These are phyloP conservation scores for Vitis cinerea DNA, from an alignment of 164 flowering plant species.

Conservation along the genomic window DNA sequence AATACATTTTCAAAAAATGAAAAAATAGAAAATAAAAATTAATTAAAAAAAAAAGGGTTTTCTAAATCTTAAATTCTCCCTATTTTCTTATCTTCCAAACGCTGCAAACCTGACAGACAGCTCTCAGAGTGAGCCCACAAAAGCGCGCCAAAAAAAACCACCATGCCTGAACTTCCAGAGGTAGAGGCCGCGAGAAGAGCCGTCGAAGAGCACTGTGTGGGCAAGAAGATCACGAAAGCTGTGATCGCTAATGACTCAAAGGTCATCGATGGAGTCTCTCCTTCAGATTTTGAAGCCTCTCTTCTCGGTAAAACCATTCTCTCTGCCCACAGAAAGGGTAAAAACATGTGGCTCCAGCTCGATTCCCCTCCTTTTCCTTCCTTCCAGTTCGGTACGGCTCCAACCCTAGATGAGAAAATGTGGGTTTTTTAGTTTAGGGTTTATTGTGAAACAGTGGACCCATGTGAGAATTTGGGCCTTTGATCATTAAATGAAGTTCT, in stretches of 20 bases:
- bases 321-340: conserved; percentile 86
- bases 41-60: no score
- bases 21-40: no score
- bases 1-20: no score
- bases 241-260: conserved; percentile 74
- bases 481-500: neutral
- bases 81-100: no score
- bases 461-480: neutral
- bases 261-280: conserved; percentile 81
- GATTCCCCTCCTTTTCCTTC: conserved; percentile 94
- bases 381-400: conserved; percentile 77
- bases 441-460: neutral
- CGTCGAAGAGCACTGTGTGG: conserved; percentile 61
- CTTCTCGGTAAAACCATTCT: conserved; percentile 72
- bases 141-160: neutral
- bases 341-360: conserved; percentile 88
- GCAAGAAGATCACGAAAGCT: conserved; percentile 61
- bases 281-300: conserved; percentile 64
- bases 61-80: no score
- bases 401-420: neutral
- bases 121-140: no score
- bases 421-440: conserved; percentile 4
- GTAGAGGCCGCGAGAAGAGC: conserved; percentile 97
- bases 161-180: conserved; percentile 98
- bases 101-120: no score